Evolutionary conservation across 768 basidiomycete genomes (phyloP).

Genomic region (Boletus vermiculosoides): DNA sequence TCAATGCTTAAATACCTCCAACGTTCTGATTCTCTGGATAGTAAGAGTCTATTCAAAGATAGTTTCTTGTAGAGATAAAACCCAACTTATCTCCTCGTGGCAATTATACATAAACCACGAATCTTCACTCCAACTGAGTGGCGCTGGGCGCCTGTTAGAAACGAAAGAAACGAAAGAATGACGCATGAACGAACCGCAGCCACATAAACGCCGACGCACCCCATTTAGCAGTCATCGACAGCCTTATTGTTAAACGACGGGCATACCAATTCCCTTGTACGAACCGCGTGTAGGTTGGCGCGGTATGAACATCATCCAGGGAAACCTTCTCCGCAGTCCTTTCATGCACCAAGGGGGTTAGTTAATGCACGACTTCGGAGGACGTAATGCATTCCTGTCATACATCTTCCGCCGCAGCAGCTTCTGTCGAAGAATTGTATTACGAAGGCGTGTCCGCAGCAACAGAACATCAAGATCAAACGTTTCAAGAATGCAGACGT

Average conservation of each 20-base stretch:
- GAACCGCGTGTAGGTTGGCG: no score
- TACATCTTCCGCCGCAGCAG: not conserved
- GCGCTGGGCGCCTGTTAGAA: not conserved
- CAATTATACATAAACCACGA: no score
- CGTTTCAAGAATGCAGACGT: not conserved
- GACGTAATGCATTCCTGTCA: not conserved
- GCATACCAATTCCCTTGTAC: not conserved
- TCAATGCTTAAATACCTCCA: not conserved
- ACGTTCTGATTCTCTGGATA: not conserved
- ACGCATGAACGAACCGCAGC: not conserved
- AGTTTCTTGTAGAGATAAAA: not conserved
- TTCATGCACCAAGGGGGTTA: not conserved
- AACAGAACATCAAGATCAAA: not conserved
- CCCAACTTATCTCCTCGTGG: no score
- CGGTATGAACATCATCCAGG: not conserved
- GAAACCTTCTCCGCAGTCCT: slow-evolving; percentile 9
- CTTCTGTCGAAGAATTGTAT: not conserved
- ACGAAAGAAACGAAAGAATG: not conserved
- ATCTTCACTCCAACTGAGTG: no score
- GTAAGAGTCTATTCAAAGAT: not conserved
- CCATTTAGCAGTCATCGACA: not conserved
- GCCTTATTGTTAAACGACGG: not conserved
- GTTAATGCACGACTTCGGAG: not conserved
- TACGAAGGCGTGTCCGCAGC: not conserved
- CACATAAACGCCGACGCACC: not conserved